Evolutionary conservation across 2,329 filamentous ascomycete species (phyloP).

Genomic region (Colletotrichum sp.): DNA sequence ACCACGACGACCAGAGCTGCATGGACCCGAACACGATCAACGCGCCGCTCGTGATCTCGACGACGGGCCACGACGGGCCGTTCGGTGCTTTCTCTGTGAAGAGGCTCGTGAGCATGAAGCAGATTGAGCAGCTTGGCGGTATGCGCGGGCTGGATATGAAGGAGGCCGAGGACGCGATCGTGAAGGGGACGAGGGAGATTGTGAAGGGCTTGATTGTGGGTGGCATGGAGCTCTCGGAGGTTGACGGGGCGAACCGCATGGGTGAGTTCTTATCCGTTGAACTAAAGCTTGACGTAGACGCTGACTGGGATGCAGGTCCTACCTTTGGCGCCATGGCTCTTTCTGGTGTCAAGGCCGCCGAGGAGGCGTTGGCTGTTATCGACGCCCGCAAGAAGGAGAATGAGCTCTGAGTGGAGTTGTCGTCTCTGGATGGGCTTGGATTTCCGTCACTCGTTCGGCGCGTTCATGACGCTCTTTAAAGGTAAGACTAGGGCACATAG

Average conservation of each 20-base stretch:
- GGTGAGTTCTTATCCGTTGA: constrained; percentile 42
- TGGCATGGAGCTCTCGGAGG: constrained; percentile 91
- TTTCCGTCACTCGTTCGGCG: neutral
- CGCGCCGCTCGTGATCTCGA: constrained; percentile 85
- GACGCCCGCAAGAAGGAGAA: constrained; percentile 81
- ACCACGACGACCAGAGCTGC: constrained; percentile 89
- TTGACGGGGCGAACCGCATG: constrained; percentile 93
- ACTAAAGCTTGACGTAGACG: no score
- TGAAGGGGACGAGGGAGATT: constrained; percentile 88
- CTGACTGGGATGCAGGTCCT: neutral
- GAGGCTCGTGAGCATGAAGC: constrained; percentile 87
- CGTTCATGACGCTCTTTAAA: neutral
- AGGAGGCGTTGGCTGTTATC: constrained; percentile 81
- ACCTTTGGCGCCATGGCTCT: constrained; percentile 86
- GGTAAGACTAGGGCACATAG: neutral
- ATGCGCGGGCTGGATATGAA: constrained; percentile 97
- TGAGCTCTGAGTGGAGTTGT: constrained; percentile 47
- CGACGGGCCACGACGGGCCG: constrained; percentile 88
- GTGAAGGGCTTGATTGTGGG: constrained; percentile 90
- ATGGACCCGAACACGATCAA: constrained; percentile 99
- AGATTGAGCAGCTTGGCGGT: constrained; percentile 81
- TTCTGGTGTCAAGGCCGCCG: constrained; percentile 87
- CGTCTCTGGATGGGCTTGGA: neutral
- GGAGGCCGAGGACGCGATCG: constrained; percentile 88
- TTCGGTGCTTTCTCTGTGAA: constrained; percentile 93